Base-by-base conservation (phyloP, 2,329 filamentous ascomycete species). In the Stachybotrys chartarum region DNA sequence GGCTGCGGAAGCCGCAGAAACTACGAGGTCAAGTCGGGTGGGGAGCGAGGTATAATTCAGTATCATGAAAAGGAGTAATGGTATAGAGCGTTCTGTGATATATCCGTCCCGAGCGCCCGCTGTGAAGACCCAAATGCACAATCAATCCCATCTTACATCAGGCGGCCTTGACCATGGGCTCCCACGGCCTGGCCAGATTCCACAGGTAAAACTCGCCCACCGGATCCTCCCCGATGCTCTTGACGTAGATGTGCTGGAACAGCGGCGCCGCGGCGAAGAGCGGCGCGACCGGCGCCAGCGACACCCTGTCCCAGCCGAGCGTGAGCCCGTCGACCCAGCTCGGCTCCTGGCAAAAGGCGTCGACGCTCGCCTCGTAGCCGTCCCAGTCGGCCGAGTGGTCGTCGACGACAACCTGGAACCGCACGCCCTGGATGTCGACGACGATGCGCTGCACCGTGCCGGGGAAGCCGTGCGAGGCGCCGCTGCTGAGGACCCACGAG, bases 161-260 rank as follows among this genome's bases (percentile, higher is more conserved):
- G 8, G 35, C 35, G 10, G 71, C 72, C 58, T 68, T 71, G n/a
- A 75, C 67, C 68, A 75, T 72, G 8, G 73, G 73, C 58, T 75
- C 73, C 73, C 73, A 75, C 42, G 73, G 73, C 35, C 64, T 63
- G 16, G 69, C 64, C 60, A 71, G 57, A 56, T 75, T 73, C 73
- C 73, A 75, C 45, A 75, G 64, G 55, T 75, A 75, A 24, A 74
- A 64, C 50, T 73, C 69, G 10, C 68, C 70, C 2, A 60, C 54
- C 6, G 63, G 64, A 49, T 72, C 68, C 53, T 65, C 66, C 8
- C 64, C 64, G 17, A 68, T 46, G 18, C 67, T 64, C 60, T 71
- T 72, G 42, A 74, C 70, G 50, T 72, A 67, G 24, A 73, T 66
- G 54, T 70, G 70, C 31, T 69, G 63, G 51, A 71, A 65, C 7